A percentile compares a stretch with the other conserved stretches of the same genome.
phyloP scores from a whole-genome alignment of 106 monocot genomes.

The Amphibolis antarctica region DNA sequence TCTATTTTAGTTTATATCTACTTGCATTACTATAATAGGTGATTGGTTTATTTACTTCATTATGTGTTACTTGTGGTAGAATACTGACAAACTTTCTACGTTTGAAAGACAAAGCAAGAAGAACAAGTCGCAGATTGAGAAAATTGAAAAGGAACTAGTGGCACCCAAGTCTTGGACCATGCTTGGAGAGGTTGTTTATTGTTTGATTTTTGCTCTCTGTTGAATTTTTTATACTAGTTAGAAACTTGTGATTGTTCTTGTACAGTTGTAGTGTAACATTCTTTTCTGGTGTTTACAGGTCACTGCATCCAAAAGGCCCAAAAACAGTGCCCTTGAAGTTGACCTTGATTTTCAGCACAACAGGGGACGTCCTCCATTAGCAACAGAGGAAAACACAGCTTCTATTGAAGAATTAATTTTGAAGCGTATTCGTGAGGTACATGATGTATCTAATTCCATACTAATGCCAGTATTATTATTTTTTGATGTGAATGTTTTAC shows the following conservation, averaged over 20 bases:
- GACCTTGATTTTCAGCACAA: constrained; percentile 96
- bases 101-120: constrained; percentile 56
- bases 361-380: constrained; percentile 45
- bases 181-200: constrained; percentile 71
- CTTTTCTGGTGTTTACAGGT: constrained; percentile 30
- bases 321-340: constrained; percentile 93
- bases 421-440: constrained; percentile 80
- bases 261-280: constrained; percentile 4
- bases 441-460: not conserved
- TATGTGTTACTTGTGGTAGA: constrained; percentile 25
- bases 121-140: constrained; percentile 49
- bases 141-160: constrained; percentile 81
- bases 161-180: constrained; percentile 86
- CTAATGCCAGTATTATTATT: not conserved
- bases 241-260: not conserved
- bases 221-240: not conserved
- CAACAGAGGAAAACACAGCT: constrained; percentile 73
- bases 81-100: constrained; percentile 41
- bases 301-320: constrained; percentile 80
- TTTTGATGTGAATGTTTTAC: not conserved
- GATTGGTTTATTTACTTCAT: not conserved
- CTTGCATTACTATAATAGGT: not conserved
- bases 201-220: not conserved
- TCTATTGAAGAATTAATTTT: constrained; percentile 82
- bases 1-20: not conserved